Percentiles rank a stretch among this genome's conserved stretches.
These are phyloP conservation scores for Helminthosporium solani DNA, from an alignment of 2,329 filamentous ascomycete genomes.

Conservation along the genomic window DNA sequence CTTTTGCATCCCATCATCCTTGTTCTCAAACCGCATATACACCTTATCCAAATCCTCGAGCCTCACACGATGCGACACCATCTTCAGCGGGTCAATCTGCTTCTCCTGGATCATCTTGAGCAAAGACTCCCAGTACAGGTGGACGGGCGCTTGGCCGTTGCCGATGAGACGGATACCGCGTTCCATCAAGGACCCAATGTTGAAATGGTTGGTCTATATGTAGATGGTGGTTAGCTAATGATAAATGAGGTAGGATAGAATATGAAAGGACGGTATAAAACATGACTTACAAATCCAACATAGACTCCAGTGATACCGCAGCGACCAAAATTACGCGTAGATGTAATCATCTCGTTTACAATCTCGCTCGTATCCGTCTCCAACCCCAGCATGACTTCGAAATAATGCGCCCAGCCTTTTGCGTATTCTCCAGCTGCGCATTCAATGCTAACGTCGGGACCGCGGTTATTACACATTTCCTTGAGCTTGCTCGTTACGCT, in stretches of 20 bases:
- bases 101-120: constrained; percentile 66
- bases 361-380: constrained; percentile 86
- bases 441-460: constrained; percentile 74
- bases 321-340: constrained; percentile 70
- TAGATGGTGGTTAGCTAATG: no score
- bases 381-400: constrained; percentile 62
- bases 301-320: constrained; percentile 76
- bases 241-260: not conserved
- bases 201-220: constrained; percentile 72
- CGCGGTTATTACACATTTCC: constrained; percentile 66
- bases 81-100: constrained; percentile 72
- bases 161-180: constrained; percentile 77
- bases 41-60: constrained; percentile 53
- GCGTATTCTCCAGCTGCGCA: constrained; percentile 64
- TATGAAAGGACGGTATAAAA: not conserved
- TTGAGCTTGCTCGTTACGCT: constrained; percentile 73
- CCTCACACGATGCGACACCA: constrained; percentile 74
- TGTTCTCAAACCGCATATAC: constrained; percentile 67
- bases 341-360: constrained; percentile 75
- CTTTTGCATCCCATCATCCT: constrained; percentile 76
- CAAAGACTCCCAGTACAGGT: constrained; percentile 81
- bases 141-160: constrained; percentile 71
- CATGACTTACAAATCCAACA: constrained; percentile 55
- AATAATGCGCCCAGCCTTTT: constrained; percentile 62
- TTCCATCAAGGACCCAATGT: constrained; percentile 82